A percentile compares a stretch with the other conserved stretches of the same genome.
These are phyloP conservation scores for Aspergillus saccharolyticus DNA, from an alignment of 495 filamentous ascomycete genomes.

Conservation along the genomic window DNA sequence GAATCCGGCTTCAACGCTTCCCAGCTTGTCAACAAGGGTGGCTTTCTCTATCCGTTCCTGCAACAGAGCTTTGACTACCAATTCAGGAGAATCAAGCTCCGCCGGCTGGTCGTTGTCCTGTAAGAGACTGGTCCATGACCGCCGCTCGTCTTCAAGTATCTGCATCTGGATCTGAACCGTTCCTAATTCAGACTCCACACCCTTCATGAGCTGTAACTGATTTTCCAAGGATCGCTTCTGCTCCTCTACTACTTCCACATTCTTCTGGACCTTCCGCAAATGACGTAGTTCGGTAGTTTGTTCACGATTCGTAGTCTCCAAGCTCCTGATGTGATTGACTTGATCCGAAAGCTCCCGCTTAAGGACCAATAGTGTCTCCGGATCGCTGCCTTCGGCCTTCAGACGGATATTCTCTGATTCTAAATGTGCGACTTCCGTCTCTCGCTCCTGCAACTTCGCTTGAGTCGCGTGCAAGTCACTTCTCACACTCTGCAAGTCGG, in stretches of 20 bases:
- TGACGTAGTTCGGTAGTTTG: conserved; percentile 76
- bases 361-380: conserved; percentile 73
- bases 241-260: conserved; percentile 90
- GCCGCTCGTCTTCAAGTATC: conserved; percentile 79
- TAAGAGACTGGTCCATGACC: conserved; percentile 82
- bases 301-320: conserved; percentile 76
- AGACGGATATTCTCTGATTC: conserved; percentile 78
- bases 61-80: conserved; percentile 78
- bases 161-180: conserved; percentile 79
- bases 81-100: conserved; percentile 83
- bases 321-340: conserved; percentile 75
- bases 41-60: conserved; percentile 74
- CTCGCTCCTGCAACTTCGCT: conserved; percentile 59
- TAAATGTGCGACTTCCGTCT: conserved; percentile 63
- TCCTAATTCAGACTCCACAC: conserved; percentile 65
- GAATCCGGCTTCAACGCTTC: conserved; percentile 72
- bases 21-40: conserved; percentile 69
- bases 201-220: conserved; percentile 68
- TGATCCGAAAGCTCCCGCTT: conserved; percentile 86
- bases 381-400: conserved; percentile 80
- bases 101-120: conserved; percentile 58
- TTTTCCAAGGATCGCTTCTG: conserved; percentile 83
- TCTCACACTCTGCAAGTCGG: conserved; percentile 62
- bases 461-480: conserved; percentile 59
- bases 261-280: conserved; percentile 71